Conservation (phyloP, 106 monocot species). For the Allium fistulosum region DNA sequence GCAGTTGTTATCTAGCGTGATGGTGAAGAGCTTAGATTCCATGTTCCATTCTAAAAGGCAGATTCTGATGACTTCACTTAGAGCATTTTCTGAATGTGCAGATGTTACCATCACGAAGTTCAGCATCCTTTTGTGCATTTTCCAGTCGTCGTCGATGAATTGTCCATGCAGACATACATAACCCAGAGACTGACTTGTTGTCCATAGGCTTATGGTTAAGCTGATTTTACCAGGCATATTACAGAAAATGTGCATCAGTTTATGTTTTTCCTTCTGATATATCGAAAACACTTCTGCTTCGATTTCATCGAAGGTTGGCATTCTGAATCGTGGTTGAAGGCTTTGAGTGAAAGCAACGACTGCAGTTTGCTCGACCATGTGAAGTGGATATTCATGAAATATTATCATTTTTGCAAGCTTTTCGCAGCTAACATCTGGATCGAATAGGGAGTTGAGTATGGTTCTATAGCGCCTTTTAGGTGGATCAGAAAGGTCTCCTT, state of each 20-base stretch:
- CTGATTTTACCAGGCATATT: constrained; percentile 61
- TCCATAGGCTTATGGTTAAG: constrained; percentile 73
- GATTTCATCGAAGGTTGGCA: constrained; percentile 36
- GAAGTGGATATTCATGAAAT: constrained; percentile 78
- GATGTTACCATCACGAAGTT: constrained; percentile 88
- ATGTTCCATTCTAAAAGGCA: constrained; percentile 83
- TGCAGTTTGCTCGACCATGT: constrained; percentile 72
- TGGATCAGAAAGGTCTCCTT: constrained; percentile 33
- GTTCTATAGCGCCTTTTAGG: constrained; percentile 68
- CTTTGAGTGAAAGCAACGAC: constrained; percentile 62
- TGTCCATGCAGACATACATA: constrained; percentile 76
- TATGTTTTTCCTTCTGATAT: constrained; percentile 70
- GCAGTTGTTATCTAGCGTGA: constrained; percentile 78
- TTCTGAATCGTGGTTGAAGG: constrained; percentile 76
- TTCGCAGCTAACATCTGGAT: constrained; percentile 47
- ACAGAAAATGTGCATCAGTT: constrained; percentile 36
- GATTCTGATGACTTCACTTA: constrained; percentile 69
- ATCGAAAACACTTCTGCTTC: constrained; percentile 53
- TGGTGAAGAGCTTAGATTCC: constrained; percentile 70
- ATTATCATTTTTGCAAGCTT: constrained; percentile 92
- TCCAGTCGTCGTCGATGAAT: constrained; percentile 76
- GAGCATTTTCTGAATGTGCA: constrained; percentile 82
- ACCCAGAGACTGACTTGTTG: constrained; percentile 83
- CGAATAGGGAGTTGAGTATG: constrained; percentile 41
- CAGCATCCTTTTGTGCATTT: constrained; percentile 60